Percentiles rank a stretch among this genome's conserved stretches.
These are phyloP conservation scores for Dacryopinax spathularia DNA, from an alignment of 768 basidiomycete genomes.

Conservation along the genomic window DNA sequence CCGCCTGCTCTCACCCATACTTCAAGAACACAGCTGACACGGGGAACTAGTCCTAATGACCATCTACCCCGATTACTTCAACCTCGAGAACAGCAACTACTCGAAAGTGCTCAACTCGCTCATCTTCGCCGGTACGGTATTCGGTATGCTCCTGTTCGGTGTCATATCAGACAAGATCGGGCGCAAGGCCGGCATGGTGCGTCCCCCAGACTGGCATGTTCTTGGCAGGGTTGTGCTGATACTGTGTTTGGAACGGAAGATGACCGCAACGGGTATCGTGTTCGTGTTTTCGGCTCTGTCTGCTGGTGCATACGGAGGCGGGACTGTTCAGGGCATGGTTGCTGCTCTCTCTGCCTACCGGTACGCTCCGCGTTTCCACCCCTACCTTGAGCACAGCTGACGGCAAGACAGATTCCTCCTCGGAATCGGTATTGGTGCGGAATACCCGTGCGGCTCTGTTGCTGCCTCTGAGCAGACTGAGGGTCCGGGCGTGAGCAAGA, in stretches of 20 bases:
- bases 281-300: constrained; percentile 71
- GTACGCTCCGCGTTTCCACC: constrained; percentile 22
- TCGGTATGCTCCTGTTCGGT: constrained; percentile 68
- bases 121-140: constrained; percentile 72
- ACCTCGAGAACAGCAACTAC: constrained; percentile 42
- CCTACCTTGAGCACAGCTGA: neutral
- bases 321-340: constrained; percentile 53
- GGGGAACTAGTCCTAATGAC: constrained; percentile 36
- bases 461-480: constrained; percentile 85
- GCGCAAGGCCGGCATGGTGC: constrained; percentile 73
- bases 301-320: constrained; percentile 67
- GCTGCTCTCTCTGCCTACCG: constrained; percentile 68
- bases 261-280: constrained; percentile 71
- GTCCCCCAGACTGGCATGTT: constrained; percentile 11
- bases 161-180: constrained; percentile 34
- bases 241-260: constrained; percentile 28
- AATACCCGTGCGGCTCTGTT: constrained; percentile 78
- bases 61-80: constrained; percentile 38
- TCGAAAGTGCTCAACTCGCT: constrained; percentile 50
- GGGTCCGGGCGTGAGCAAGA: constrained; percentile 59
- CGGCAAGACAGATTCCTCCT: constrained; percentile 52
- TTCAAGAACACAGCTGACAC: neutral
- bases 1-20: neutral
- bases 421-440: constrained; percentile 49
- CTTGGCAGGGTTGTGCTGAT: neutral